These are phyloP conservation scores for Trichothecium roseum DNA, from an alignment of 2,329 filamentous ascomycete genomes.

Conservation along the genomic window DNA sequence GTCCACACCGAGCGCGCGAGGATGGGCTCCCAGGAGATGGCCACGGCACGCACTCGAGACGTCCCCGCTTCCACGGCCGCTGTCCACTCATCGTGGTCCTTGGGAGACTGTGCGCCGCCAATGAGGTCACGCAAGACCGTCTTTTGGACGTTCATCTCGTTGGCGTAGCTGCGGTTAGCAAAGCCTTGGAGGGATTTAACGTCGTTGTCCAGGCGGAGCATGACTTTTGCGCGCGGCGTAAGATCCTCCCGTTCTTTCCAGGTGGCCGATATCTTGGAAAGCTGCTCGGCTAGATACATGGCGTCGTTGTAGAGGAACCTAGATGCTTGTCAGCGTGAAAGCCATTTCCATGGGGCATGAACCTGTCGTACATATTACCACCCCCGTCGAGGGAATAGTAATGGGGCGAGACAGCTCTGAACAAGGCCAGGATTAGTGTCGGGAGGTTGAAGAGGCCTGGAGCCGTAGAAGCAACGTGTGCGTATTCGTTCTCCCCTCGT, in stretches of 20 bases:
- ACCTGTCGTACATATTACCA: conserved; percentile 49
- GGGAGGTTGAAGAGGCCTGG: conserved; percentile 62
- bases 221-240: conserved; percentile 34
- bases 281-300: conserved; percentile 48
- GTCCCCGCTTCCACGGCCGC: conserved; percentile 42
- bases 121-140: conserved; percentile 52
- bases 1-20: conserved; percentile 51
- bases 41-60: conserved; percentile 40
- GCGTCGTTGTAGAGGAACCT: conserved; percentile 61
- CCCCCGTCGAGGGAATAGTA: conserved; percentile 56
- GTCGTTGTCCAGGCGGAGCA: conserved; percentile 50
- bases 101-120: conserved; percentile 48
- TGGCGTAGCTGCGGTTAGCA: conserved; percentile 49
- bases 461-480: conserved; percentile 56
- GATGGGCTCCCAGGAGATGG: conserved; percentile 45
- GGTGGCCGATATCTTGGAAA: conserved; percentile 34
- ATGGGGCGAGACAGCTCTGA: conserved; percentile 64
- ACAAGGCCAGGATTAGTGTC: conserved; percentile 65
- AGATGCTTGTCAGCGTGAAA: neutral
- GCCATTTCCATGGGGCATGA: neutral
- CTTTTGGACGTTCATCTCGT: conserved; percentile 50
- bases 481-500: conserved; percentile 35
- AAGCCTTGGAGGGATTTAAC: conserved; percentile 49
- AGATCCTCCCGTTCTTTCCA: conserved; percentile 48
- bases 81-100: conserved; percentile 45